Base-by-base conservation (phyloP, 2,329 filamentous ascomycete genomes). In the Magnaporthiopsis poae region DNA sequence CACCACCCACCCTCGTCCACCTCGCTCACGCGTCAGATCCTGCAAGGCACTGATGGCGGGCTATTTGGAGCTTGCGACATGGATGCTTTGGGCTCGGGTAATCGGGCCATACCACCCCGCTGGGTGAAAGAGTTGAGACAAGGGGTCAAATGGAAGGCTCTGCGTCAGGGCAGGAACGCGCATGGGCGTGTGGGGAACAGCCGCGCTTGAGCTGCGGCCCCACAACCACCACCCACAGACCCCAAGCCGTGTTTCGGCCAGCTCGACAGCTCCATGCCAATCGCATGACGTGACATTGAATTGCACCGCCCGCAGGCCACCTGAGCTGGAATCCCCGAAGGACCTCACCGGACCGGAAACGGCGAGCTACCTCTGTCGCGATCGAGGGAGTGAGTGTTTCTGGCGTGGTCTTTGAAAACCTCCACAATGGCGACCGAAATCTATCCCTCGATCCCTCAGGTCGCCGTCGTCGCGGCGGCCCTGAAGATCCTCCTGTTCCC, bases 401-500 rank as follows among this genome's bases (percentile, higher is more conserved):
- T 25, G 46, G 46, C n/a, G 46, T 25, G 46, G 21, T 21, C 46
- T n/a, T 11, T 21, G n/a, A n/a, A 21, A 56, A 4, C 13, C 18
- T 7, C 46, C 18, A 63, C 63, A n/a, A 96, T 96, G 92, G 83
- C 88, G 74, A 66, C 67, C 62, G 90, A 94, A 70, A 78, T 87
- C 66, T 92, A 93, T 76, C 95, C 95, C 66, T 91, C 93, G n/a
- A 84, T 98, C 77, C 81, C 87, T 76, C 93, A 97, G 81, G 93
- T 90, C 82, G 91, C 92, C 71, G 80, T 96, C 71, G 88, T 96
- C 70, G 90, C 93, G 66, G 89, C 90, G 31, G 92, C 92, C 46
- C 86, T 98, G 77, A 98, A 98, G 80, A 82, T 97, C 69, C 86
- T 98, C 68, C 84, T 98, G 67, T 95, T 96, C 78, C 94, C 94